phyloP scores from a whole-genome alignment of 768 basidiomycete genomes.

The Hortiboletus flavorubellus region DNA sequence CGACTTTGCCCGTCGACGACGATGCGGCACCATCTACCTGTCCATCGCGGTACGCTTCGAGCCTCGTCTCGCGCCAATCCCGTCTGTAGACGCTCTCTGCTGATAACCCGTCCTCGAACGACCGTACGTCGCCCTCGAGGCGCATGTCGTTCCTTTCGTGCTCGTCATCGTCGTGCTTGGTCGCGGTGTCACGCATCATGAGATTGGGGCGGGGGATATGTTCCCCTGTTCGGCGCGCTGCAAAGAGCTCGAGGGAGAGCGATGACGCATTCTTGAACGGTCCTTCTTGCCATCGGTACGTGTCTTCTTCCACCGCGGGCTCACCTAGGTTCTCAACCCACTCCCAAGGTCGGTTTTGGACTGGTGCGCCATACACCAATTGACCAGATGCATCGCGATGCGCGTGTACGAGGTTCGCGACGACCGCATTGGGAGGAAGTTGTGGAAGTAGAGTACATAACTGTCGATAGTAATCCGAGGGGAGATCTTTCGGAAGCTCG shows the following conservation, averaged over 20 bases:
- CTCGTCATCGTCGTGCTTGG: conserved; percentile 17
- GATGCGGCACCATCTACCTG: conserved; percentile 9
- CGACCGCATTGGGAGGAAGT: conserved; percentile 46
- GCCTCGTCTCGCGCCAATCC: conserved; percentile 74
- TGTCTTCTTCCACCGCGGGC: conserved; percentile 40
- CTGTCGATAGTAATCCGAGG: conserved; percentile 54
- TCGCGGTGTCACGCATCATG: neutral
- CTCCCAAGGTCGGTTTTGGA: conserved; percentile 81
- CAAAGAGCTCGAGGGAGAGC: conserved; percentile 70
- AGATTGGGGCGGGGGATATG: conserved; percentile 26
- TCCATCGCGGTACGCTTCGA: conserved; percentile 25
- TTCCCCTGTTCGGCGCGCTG: conserved; percentile 63
- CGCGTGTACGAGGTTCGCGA: conserved; percentile 56
- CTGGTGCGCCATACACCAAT: conserved; percentile 45
- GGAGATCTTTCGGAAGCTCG: conserved; percentile 53
- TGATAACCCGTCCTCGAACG: conserved; percentile 63
- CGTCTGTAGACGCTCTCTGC: conserved; percentile 64
- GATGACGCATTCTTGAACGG: conserved; percentile 66
- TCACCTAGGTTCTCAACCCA: conserved; percentile 76
- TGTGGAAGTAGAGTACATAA: conserved; percentile 57
- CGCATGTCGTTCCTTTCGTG: conserved; percentile 11
- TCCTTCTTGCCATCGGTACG: conserved; percentile 40
- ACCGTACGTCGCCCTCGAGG: conserved; percentile 45
- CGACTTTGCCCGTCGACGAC: conserved; percentile 12
- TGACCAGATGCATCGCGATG: conserved; percentile 54